phyloP scores from a whole-genome alignment of 768 basidiomycete species.

The Auricularia heimuer region DNA sequence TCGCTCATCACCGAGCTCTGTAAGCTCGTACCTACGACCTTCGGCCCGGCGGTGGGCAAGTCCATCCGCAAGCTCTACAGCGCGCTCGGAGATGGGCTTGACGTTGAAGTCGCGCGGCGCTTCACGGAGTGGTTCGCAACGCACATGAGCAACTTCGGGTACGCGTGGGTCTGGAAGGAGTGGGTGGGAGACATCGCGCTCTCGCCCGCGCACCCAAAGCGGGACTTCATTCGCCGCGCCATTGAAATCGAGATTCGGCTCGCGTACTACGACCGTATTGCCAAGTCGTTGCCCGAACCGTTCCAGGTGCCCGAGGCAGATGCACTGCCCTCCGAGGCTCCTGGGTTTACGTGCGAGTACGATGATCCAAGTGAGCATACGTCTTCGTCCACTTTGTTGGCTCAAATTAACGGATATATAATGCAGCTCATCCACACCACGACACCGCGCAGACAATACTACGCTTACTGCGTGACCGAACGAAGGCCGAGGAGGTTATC shows the following conservation, averaged over 20 bases:
- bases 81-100: slow-evolving; percentile 73
- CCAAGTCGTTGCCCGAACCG: slow-evolving; percentile 74
- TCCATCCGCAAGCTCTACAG: slow-evolving; percentile 82
- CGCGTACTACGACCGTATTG: slow-evolving; percentile 86
- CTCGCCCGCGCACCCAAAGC: slow-evolving; percentile 69
- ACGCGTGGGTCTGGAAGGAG: slow-evolving; percentile 99
- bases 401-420: too few relatives aligned
- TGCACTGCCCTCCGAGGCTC: slow-evolving; percentile 59
- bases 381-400: neutral
- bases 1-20: slow-evolving; percentile 87
- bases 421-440: slow-evolving; percentile 61
- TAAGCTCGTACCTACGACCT: slow-evolving; percentile 83
- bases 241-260: slow-evolving; percentile 85
- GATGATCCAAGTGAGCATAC: slow-evolving; percentile 56
- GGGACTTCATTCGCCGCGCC: slow-evolving; percentile 77
- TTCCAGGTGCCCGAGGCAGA: slow-evolving; percentile 61
- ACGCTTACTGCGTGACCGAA: slow-evolving; percentile 69
- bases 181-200: slow-evolving; percentile 84
- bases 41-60: slow-evolving; percentile 94
- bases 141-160: slow-evolving; percentile 96
- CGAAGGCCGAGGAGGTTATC: slow-evolving; percentile 74
- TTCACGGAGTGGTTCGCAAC: slow-evolving; percentile 93
- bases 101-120: slow-evolving; percentile 70
- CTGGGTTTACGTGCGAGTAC: slow-evolving; percentile 74
- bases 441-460: slow-evolving; percentile 73